Evolutionary conservation across 805 yeast genomes (phyloP).

Genomic region (Lipomyces anomalus): DNA sequence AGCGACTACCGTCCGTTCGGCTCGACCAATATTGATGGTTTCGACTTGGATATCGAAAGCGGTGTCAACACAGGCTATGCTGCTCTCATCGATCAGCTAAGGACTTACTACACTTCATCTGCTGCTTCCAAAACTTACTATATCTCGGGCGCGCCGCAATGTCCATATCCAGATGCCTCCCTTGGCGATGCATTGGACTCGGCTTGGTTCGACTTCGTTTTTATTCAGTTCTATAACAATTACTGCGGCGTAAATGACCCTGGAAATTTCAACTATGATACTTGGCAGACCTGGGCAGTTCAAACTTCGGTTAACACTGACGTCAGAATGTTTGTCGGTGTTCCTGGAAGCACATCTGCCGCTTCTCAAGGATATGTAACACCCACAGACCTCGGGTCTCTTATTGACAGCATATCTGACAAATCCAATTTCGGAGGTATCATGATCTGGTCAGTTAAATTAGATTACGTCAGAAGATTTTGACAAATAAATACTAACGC

Average conservation of each 20-base stretch:
- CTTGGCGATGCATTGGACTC: constrained; percentile 39
- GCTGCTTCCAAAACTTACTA: constrained; percentile 38
- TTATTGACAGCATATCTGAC: constrained; percentile 29
- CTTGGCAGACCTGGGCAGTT: constrained; percentile 66
- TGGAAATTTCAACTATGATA: constrained; percentile 42
- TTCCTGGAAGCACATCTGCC: constrained; percentile 51
- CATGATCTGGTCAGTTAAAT: constrained; percentile 83
- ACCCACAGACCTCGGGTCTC: constrained; percentile 37
- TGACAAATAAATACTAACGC: no score
- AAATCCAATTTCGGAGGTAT: constrained; percentile 55
- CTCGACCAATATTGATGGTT: constrained; percentile 58
- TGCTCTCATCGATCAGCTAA: constrained; percentile 41
- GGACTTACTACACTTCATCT: no score
- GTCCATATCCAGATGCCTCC: constrained; percentile 55
- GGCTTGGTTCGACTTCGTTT: constrained; percentile 52
- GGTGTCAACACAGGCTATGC: constrained; percentile 46
- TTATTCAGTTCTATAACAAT: constrained; percentile 65
- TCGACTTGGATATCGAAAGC: constrained; percentile 57
- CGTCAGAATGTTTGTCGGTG: constrained; percentile 54
- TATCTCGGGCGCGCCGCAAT: constrained; percentile 64
- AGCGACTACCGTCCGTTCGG: constrained; percentile 41
- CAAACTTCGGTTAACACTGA: constrained; percentile 46
- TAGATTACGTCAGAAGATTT: no score
- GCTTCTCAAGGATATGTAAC: constrained; percentile 53
- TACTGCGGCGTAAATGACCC: constrained; percentile 35